A percentile compares a stretch with the other conserved stretches of the same genome.
These are phyloP conservation scores for Ophiocordyceps camponoti-floridani DNA, from an alignment of 2,329 filamentous ascomycete genomes.

Conservation along the genomic window DNA sequence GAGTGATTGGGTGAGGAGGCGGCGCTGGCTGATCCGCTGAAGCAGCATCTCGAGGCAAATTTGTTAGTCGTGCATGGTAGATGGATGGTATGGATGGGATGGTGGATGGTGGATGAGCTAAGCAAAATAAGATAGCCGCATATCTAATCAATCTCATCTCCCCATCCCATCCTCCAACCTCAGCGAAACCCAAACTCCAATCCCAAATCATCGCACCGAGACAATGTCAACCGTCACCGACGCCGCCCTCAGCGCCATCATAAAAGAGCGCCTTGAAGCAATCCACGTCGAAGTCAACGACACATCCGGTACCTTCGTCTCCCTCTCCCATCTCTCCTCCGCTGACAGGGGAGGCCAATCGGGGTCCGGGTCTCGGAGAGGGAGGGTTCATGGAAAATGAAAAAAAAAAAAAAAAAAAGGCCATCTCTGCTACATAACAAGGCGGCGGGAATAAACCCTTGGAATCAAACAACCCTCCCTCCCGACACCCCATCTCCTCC, in stretches of 20 bases:
- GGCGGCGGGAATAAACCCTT: not conserved
- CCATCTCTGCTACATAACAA: not conserved
- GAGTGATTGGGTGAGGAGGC: too few species aligned
- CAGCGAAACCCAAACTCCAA: not conserved
- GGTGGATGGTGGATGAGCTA: too few species aligned
- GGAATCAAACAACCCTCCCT: not conserved
- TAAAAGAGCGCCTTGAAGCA: slow-evolving; percentile 54
- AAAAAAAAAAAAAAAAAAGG: too few species aligned
- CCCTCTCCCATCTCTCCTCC: not conserved
- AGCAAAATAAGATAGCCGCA: too few species aligned
- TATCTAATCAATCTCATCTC: slow-evolving; percentile 21
- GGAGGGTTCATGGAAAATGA: too few species aligned
- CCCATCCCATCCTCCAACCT: not conserved
- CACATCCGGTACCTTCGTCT: slow-evolving; percentile 54
- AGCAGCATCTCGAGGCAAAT: too few species aligned
- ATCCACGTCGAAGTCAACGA: slow-evolving; percentile 77
- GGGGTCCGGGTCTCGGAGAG: not conserved
- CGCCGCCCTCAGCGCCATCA: slow-evolving; percentile 47
- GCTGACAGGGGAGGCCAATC: not conserved
- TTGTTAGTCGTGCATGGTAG: too few species aligned
- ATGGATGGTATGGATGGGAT: not conserved
- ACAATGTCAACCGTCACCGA: slow-evolving; percentile 38
- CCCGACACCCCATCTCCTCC: not conserved
- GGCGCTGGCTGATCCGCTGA: too few species aligned
- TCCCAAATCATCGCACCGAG: too few species aligned